Evolutionary conservation across 495 filamentous ascomycete species (phyloP).

Genomic region (Xylaria cubensis): DNA sequence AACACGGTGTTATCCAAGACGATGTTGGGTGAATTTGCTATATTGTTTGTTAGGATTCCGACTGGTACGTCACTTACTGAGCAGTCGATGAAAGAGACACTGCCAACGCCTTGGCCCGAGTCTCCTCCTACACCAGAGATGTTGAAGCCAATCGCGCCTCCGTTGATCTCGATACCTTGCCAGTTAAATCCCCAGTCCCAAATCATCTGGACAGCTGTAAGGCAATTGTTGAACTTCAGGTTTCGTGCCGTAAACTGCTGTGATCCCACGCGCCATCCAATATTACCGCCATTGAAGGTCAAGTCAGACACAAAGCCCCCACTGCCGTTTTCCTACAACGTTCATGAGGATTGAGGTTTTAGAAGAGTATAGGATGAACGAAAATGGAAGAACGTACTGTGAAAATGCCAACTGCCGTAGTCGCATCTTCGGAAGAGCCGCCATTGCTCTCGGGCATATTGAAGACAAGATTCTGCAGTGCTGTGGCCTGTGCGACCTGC

Average conservation of each 20-base stretch:
- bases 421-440: conserved; percentile 28
- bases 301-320: conserved; percentile 42
- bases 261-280: conserved; percentile 50
- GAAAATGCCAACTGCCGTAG: conserved; percentile 54
- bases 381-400: conserved; percentile 26
- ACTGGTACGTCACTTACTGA: conserved; percentile 64
- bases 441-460: conserved; percentile 44
- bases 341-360: too few relatives aligned
- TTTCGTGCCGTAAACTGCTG: conserved; percentile 63
- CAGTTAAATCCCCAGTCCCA: conserved; percentile 66
- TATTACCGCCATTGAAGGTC: conserved; percentile 22
- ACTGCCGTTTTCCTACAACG: conserved; percentile 35
- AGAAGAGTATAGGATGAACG: too few relatives aligned
- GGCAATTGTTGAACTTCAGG: conserved; percentile 56
- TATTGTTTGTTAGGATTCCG: conserved; percentile 67
- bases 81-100: conserved; percentile 75
- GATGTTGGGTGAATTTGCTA: conserved; percentile 37
- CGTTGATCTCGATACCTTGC: conserved; percentile 36
- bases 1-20: conserved; percentile 48
- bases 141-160: conserved; percentile 33
- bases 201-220: conserved; percentile 57
- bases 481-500: conserved; percentile 51
- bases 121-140: conserved; percentile 48
- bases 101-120: conserved; percentile 66
- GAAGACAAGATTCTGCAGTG: conserved; percentile 59